Evolutionary conservation across 2,329 filamentous ascomycete genomes (phyloP).

Genomic region (Colletotrichum incanum): DNA sequence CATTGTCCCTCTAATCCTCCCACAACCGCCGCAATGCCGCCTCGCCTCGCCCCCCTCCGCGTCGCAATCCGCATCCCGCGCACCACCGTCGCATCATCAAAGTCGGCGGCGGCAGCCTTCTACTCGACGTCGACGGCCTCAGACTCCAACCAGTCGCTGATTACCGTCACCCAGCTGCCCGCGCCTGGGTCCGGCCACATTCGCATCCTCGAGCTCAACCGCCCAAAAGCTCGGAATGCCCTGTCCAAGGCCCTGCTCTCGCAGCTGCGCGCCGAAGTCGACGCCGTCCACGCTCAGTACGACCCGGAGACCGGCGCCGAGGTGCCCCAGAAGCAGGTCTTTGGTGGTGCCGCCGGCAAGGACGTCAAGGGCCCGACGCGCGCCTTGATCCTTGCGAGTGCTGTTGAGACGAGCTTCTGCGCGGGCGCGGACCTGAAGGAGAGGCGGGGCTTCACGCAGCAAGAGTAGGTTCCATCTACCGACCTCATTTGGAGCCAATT

Average conservation of each 20-base stretch:
- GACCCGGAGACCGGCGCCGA: slow-evolving; percentile 67
- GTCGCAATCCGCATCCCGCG: slow-evolving; percentile 45
- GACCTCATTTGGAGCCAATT: neutral
- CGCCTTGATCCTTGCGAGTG: slow-evolving; percentile 87
- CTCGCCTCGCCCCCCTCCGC: slow-evolving; percentile 47
- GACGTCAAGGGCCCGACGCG: slow-evolving; percentile 75
- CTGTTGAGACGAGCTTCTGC: slow-evolving; percentile 90
- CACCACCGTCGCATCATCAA: slow-evolving; percentile 5
- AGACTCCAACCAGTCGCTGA: slow-evolving; percentile 60
- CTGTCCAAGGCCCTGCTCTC: slow-evolving; percentile 85
- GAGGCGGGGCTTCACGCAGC: slow-evolving; percentile 79
- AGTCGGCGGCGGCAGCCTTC: slow-evolving; percentile 34
- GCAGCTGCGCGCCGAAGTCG: slow-evolving; percentile 80
- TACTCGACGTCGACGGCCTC: slow-evolving; percentile 63
- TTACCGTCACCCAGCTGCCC: slow-evolving; percentile 82
- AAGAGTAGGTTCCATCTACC: slow-evolving; percentile 74
- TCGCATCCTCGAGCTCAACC: slow-evolving; percentile 89
- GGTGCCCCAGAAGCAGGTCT: slow-evolving; percentile 56
- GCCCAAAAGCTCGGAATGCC: slow-evolving; percentile 89
- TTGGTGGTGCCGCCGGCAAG: slow-evolving; percentile 61
- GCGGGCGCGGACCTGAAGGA: slow-evolving; percentile 97
- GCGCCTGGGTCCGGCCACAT: slow-evolving; percentile 88
- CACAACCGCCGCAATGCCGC: slow-evolving; percentile 50
- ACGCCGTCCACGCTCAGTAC: slow-evolving; percentile 78
- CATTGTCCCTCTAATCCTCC: neutral